Conservation (phyloP, 164 flowering plant species). For the Sextonia rubra region DNA sequence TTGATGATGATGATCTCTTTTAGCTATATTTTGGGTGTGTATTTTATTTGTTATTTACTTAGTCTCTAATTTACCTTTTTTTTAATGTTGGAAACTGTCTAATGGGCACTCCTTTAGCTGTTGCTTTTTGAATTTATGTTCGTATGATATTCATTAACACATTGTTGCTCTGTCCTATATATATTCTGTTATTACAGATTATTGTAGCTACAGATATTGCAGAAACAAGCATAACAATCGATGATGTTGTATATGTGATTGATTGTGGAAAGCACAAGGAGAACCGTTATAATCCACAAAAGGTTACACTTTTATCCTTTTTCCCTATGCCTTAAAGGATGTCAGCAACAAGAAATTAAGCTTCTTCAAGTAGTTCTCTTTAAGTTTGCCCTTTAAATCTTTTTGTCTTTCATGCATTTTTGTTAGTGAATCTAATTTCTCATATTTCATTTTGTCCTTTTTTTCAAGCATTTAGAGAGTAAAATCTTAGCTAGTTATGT, state of each 20-base stretch:
- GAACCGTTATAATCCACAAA: slow-evolving; percentile 79
- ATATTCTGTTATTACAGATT: slow-evolving; percentile 37
- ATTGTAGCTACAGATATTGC: slow-evolving; percentile 93
- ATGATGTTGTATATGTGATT: slow-evolving; percentile 89
- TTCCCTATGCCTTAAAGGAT: background rate
- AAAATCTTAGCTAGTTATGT: too few relatives aligned
- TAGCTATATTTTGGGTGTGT: background rate
- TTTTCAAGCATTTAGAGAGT: too few relatives aligned
- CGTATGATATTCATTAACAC: background rate
- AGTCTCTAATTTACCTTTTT: background rate
- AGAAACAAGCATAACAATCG: slow-evolving; percentile 92
- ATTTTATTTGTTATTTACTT: too few relatives aligned
- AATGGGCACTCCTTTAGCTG: background rate
- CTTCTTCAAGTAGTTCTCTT: background rate
- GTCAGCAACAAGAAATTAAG: background rate
- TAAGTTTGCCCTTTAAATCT: background rate
- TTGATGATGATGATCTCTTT: background rate
- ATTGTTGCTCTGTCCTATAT: background rate
- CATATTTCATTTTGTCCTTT: background rate
- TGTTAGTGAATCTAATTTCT: background rate
- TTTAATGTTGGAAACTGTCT: background rate
- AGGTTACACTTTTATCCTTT: slow-evolving; percentile 44
- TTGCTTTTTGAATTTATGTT: background rate
- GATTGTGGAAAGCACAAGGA: slow-evolving; percentile 95
- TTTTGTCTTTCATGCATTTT: background rate